Evolutionary conservation across 1,284 basidiomycete species (phyloP).

Genomic region (Peniophora sp.): DNA sequence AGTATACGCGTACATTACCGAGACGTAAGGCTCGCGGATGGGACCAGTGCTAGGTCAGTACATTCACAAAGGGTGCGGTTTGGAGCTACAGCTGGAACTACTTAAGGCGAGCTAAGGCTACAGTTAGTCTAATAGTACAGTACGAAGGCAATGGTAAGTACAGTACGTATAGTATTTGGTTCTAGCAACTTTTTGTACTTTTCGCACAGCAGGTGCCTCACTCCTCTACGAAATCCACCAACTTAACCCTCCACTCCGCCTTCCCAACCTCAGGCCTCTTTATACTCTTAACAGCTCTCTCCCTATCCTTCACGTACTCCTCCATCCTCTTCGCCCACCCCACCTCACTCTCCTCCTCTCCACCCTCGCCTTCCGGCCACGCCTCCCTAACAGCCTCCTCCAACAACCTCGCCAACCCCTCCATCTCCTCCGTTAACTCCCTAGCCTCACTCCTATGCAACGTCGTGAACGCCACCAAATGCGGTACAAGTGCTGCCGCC

Average conservation of each 20-base stretch:
- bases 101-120: too few species aligned
- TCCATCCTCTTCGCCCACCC: conserved; percentile 58
- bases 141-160: too few species aligned
- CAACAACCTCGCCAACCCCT: conserved; percentile 44
- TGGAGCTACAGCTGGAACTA: too few species aligned
- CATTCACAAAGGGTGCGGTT: too few species aligned
- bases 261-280: conserved; percentile 44
- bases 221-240: conserved; percentile 18
- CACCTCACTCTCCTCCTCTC: conserved; percentile 27
- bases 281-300: conserved; percentile 48
- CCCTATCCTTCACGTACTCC: conserved; percentile 42
- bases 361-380: conserved; percentile 38
- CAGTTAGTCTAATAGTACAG: too few species aligned
- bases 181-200: too few species aligned
- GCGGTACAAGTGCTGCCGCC: conserved; percentile 52
- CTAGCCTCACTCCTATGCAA: conserved; percentile 53
- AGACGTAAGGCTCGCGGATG: too few species aligned
- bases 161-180: too few species aligned
- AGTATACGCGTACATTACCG: too few species aligned
- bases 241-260: conserved; percentile 39
- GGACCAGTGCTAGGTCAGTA: too few species aligned
- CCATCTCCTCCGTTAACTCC: conserved; percentile 45
- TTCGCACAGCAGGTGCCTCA: too few species aligned
- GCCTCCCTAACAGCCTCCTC: conserved; percentile 47
- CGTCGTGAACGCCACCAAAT: conserved; percentile 55